Base-by-base conservation (phyloP, 177 flowering plant genomes). In the Vitis hybrid region DNA sequence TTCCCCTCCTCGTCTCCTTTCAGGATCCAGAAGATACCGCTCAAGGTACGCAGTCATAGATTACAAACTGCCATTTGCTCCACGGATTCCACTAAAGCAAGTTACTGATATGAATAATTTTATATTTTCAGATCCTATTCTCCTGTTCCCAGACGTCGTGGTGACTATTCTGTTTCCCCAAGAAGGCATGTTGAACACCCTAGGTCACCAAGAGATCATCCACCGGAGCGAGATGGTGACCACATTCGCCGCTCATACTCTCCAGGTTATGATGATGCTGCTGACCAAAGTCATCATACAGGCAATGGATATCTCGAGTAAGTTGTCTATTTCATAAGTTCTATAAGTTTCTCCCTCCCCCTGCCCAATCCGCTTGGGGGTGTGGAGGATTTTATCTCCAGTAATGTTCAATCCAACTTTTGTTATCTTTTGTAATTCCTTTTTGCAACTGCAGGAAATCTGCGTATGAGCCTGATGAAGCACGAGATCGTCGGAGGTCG, bases 161-260 rank as follows among this genome's bases (percentile, higher is more conserved):
- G 67, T 68, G 88, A 84, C 53, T 84, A 86, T 64, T 87, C 92
- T 31, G 78, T 75, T 45, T 89, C 92, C 15, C 93, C 97, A 18
- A 80, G 86, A 71, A 85, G 90, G 77, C 80, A 76, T 29, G 79
- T 64, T 19, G 90, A 85, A n/a, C 74, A 58, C 67, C 78, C 87
- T 5, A 70, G 86, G 76, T 86, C 90, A 11, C 86, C 93, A 0
- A 72, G 86, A 69, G 87, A 78, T 73, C 75, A 77, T 77, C 78
- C 81, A 18, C 80, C 22, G 33, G 87, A 78, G 68, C 76, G 79
- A 62, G 85, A 76, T 48, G 66, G 39, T 57, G 81, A 71, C 31
- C 83, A 65, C 57, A 33, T 31, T 48, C 82, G 82, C 33, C 81
- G 87, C 71, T 79, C 90, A 26, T 89, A 84, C 65, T 85, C 97